These are phyloP conservation scores for Friedmanniomyces simplex DNA, from an alignment of 495 filamentous ascomycete genomes.

Conservation along the genomic window DNA sequence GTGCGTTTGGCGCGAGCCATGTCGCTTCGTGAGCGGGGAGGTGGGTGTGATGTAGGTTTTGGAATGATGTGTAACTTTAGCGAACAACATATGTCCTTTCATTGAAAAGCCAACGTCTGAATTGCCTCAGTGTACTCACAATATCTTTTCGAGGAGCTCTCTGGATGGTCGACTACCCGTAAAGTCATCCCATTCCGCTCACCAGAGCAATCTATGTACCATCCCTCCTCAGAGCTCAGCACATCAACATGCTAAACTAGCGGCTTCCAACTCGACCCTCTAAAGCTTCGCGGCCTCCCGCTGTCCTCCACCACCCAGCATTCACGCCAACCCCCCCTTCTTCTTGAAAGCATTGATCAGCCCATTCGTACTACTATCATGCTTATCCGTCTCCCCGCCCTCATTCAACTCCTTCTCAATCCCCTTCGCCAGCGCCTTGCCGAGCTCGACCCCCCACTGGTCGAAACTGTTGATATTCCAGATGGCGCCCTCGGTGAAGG, in stretches of 20 bases:
- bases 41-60: not conserved
- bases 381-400: slow-evolving; percentile 51
- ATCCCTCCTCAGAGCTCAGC: not conserved
- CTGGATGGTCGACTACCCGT: not conserved
- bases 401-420: slow-evolving; percentile 51
- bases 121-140: no score
- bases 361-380: slow-evolving; percentile 81
- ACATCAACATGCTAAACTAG: not conserved
- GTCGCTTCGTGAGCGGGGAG: not conserved
- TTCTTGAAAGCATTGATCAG: slow-evolving; percentile 78
- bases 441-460: slow-evolving; percentile 98
- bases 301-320: not conserved
- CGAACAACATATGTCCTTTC: no score
- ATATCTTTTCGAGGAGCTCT: not conserved
- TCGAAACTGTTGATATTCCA: slow-evolving; percentile 99
- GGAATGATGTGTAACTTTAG: no score
- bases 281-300: not conserved
- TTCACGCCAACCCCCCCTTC: slow-evolving; percentile 33
- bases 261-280: not conserved
- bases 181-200: not conserved
- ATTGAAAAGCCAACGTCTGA: no score
- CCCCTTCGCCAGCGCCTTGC: slow-evolving; percentile 81
- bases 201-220: not conserved
- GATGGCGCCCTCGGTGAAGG: slow-evolving; percentile 92
- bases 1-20: slow-evolving; percentile 1